Conservation (phyloP, 2,329 filamentous ascomycete species). For the Aspergillus spinulosporus region DNA sequence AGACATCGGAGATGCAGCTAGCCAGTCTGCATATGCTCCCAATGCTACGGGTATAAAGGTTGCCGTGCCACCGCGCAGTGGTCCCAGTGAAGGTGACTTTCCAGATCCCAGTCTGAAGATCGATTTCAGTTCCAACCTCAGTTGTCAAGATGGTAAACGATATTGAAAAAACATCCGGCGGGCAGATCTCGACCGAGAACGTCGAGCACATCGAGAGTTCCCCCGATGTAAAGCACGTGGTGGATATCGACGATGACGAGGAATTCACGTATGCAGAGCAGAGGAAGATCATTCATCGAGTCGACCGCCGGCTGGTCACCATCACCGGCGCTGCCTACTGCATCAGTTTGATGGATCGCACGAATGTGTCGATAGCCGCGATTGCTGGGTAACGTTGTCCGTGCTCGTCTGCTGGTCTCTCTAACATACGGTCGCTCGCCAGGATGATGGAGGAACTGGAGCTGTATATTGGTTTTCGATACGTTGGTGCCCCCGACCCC, state of each 20-base stretch:
- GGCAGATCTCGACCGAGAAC: slow-evolving; percentile 17
- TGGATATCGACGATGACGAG: slow-evolving; percentile 22
- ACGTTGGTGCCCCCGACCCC: slow-evolving; percentile 19
- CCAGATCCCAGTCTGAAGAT: neutral
- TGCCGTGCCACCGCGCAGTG: neutral
- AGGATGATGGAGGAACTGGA: slow-evolving; percentile 43
- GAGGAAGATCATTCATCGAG: slow-evolving; percentile 64
- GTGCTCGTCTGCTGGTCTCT: neutral
- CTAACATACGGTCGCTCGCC: neutral
- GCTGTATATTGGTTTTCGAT: slow-evolving; percentile 32
- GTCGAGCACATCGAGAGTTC: slow-evolving; percentile 10
- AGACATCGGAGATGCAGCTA: neutral
- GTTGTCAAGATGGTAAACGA: slow-evolving; percentile 7
- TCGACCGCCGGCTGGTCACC: slow-evolving; percentile 66
- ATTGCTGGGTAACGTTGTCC: slow-evolving; percentile 60
- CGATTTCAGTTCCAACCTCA: too few species aligned
- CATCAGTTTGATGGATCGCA: slow-evolving; percentile 74
- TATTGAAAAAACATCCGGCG: slow-evolving; percentile 10
- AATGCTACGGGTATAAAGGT: neutral
- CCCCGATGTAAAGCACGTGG: neutral
- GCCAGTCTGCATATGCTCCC: neutral
- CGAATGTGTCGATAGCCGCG: slow-evolving; percentile 67
- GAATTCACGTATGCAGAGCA: slow-evolving; percentile 63
- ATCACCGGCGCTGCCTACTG: slow-evolving; percentile 69
- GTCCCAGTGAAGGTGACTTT: neutral